Evolutionary conservation across 139 green algal species (phyloP).

Genomic region (Picochlorum sp.): DNA sequence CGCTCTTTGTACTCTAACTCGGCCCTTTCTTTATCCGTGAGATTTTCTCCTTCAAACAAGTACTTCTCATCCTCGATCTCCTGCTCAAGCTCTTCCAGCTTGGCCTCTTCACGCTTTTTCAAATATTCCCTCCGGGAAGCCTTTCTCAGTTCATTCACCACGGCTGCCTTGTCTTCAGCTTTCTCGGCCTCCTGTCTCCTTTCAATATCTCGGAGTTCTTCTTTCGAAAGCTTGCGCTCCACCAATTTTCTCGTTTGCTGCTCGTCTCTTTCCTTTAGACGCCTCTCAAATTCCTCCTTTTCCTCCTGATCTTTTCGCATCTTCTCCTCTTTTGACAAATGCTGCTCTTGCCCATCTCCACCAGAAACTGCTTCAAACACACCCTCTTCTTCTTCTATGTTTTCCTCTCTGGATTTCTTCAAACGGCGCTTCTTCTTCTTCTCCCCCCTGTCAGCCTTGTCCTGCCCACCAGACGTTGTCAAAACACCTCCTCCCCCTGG

Average conservation of each 20-base stretch:
- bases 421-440: constrained; percentile 8
- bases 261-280: constrained; percentile 50
- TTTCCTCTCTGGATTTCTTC: constrained; percentile 31
- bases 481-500: constrained; percentile 14
- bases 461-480: neutral
- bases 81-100: constrained; percentile 72
- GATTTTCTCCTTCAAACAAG: constrained; percentile 42
- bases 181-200: constrained; percentile 23
- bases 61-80: constrained; percentile 76
- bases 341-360: constrained; percentile 13
- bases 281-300: constrained; percentile 85
- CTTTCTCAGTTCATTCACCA: constrained; percentile 37
- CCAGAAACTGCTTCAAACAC: constrained; percentile 35
- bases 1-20: constrained; percentile 78
- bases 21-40: constrained; percentile 76
- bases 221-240: constrained; percentile 47
- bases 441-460: neutral
- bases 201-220: constrained; percentile 44
- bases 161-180: constrained; percentile 13
- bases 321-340: constrained; percentile 26
- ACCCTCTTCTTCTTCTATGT: constrained; percentile 55
- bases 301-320: constrained; percentile 46
- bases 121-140: constrained; percentile 93
- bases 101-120: constrained; percentile 79
- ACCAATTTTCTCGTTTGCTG: constrained; percentile 65